Base-by-base conservation (phyloP, 345 rosid genomes). In the Kandelia obovata region DNA sequence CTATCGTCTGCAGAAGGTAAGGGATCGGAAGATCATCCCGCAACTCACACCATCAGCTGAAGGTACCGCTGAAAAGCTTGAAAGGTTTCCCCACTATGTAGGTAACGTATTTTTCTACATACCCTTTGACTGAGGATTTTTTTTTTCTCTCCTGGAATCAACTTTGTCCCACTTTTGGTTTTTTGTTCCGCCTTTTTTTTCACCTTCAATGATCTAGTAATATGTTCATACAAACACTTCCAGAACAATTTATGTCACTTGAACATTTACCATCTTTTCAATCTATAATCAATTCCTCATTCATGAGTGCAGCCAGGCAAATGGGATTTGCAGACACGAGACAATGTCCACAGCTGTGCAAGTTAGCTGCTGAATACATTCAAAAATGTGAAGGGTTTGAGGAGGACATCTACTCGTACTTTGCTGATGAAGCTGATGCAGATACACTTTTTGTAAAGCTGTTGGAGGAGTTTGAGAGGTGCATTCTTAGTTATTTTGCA, bases 401-500 rank as follows among this genome's bases (percentile, higher is more conserved):
- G 66, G 86, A 77, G 39, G 83, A 75, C 56, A 74, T 92, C 8
- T 85, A 62, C 61, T 85, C 82, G n/a, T 95, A 76, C 71, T 85
- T 92, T 55, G 70, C 74, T 0, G 72, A 75, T 0, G 92, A 83
- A 71, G 53, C 79, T 10, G 92, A 88, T 7, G 87, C 82, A 25
- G 86, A 85, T 56, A 76, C 92, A 7, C 79, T 88, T 51, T 85
- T 68, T 63, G 86, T 79, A 37, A 87, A 82, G 83, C 83, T 95
- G 6, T 51, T 83, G 5, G 91, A 92, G 51, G 96, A 95, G 84
- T 56, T 95, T 9, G 99, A 95, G 62, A 74, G 89, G 73, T 90
- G 91, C 71, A 89, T 92, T 61, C 92, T 92, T 52, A 77, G 86
- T 68, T 95, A 92, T 58, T 92, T 92, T 62, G 88, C 96, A 17